Evolutionary conservation across 1,139 yeast species (phyloP).

Genomic region (Protomyces gravidus): DNA sequence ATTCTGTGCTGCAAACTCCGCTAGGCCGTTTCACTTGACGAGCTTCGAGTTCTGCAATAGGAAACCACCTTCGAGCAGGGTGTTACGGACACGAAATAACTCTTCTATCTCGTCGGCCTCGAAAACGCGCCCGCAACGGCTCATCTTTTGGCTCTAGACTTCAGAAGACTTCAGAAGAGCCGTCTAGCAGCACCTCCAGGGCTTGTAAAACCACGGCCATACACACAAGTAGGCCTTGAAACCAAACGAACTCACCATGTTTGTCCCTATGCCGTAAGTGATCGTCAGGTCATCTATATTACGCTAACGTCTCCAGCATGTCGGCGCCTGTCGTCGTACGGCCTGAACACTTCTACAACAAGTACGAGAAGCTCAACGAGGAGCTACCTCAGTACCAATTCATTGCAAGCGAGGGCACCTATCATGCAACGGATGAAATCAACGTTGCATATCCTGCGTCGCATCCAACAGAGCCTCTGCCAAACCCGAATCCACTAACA

Average conservation of each 20-base stretch:
- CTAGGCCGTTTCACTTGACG: too few relatives aligned
- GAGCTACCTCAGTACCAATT: slow-evolving; percentile 6
- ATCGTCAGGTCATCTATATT: too few relatives aligned
- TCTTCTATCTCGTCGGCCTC: too few relatives aligned
- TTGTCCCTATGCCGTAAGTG: slow-evolving; percentile 20
- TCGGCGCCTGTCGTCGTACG: slow-evolving; percentile 5
- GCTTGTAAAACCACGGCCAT: too few relatives aligned
- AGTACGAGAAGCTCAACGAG: slow-evolving; percentile 19
- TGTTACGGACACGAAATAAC: too few relatives aligned
- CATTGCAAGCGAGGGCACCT: slow-evolving; percentile 25
- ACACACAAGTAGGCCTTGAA: not conserved
- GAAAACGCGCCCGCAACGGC: too few relatives aligned
- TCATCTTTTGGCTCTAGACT: too few relatives aligned
- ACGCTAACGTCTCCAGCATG: not conserved
- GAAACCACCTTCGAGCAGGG: too few relatives aligned
- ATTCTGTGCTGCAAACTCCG: too few relatives aligned
- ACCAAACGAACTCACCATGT: not conserved
- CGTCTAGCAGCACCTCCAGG: too few relatives aligned
- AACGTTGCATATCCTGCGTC: slow-evolving; percentile 18
- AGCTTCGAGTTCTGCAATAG: too few relatives aligned
- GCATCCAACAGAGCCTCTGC: slow-evolving; percentile 19
- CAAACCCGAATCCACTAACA: slow-evolving; percentile 27
- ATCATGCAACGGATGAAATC: slow-evolving; percentile 9
- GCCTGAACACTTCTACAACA: slow-evolving; percentile 18
- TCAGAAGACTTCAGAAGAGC: too few relatives aligned